Conservation (phyloP, 2,329 filamentous ascomycete species). For the Penicillium glabrum region DNA sequence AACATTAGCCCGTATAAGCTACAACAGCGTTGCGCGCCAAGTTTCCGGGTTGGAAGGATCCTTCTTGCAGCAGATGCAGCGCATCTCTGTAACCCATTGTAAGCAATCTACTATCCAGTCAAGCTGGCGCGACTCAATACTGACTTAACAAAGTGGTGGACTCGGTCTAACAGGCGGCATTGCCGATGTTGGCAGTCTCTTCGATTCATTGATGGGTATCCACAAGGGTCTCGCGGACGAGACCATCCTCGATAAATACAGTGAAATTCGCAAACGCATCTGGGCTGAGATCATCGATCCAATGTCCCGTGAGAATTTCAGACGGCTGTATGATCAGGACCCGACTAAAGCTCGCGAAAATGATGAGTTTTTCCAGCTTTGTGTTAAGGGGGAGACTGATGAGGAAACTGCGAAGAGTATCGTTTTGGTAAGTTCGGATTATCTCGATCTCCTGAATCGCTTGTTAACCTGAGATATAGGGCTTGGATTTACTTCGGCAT, state of each 20-base stretch:
- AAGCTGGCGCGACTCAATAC: background rate
- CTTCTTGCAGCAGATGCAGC: constrained; percentile 62
- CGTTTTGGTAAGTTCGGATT: constrained; percentile 22
- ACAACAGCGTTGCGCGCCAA: constrained; percentile 60
- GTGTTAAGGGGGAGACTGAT: constrained; percentile 33
- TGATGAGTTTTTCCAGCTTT: constrained; percentile 38
- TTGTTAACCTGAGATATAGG: constrained; percentile 9
- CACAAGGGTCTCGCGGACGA: constrained; percentile 40
- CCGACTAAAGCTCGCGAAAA: constrained; percentile 36
- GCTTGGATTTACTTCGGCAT: constrained; percentile 30
- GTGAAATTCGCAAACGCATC: constrained; percentile 40
- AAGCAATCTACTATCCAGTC: constrained; percentile 9
- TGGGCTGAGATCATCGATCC: constrained; percentile 42
- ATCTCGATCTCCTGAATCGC: background rate
- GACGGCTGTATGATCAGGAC: constrained; percentile 35
- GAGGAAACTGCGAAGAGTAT: constrained; percentile 24
- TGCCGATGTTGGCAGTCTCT: constrained; percentile 62
- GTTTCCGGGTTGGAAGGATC: constrained; percentile 59
- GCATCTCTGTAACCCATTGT: constrained; percentile 57
- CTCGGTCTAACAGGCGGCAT: constrained; percentile 65
- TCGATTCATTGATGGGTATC: constrained; percentile 56
- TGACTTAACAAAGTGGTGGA: constrained; percentile 47
- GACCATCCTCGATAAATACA: constrained; percentile 46
- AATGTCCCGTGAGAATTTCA: constrained; percentile 44
- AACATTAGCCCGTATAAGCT: constrained; percentile 62